phyloP scores from a whole-genome alignment of 176 grass and related monocot genomes.

The Pontederia paniculata region DNA sequence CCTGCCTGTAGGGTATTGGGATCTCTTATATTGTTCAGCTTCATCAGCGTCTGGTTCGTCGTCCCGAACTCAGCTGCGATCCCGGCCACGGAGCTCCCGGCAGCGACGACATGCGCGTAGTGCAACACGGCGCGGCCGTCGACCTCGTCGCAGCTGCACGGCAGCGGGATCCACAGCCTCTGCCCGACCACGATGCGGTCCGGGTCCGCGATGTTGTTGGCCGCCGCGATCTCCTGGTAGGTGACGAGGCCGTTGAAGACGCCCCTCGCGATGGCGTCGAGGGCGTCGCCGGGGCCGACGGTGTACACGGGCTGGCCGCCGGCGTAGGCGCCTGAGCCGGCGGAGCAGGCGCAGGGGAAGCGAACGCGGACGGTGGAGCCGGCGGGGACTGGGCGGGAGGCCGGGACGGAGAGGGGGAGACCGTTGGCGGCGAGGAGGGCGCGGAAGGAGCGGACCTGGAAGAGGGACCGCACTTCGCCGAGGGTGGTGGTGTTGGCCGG shows the following conservation, averaged over 20 bases:
- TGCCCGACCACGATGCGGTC: slow-evolving; percentile 35
- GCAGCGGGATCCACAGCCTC: slow-evolving; percentile 80
- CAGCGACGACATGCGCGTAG: slow-evolving; percentile 40
- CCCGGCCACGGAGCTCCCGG: slow-evolving; percentile 33
- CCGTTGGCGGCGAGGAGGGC: slow-evolving; percentile 56
- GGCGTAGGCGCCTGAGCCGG: slow-evolving; percentile 49
- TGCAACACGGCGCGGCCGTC: slow-evolving; percentile 37
- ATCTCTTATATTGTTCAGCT: slow-evolving; percentile 51
- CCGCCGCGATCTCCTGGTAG: slow-evolving; percentile 67
- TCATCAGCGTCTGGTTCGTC: slow-evolving; percentile 34
- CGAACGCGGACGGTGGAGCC: slow-evolving; percentile 41
- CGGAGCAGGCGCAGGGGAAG: slow-evolving; percentile 80
- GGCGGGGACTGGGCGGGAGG: slow-evolving; percentile 21
- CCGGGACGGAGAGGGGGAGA: slow-evolving; percentile 38
- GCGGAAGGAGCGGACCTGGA: slow-evolving; percentile 81
- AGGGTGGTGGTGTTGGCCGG: slow-evolving; percentile 61
- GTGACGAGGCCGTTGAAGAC: slow-evolving; percentile 57
- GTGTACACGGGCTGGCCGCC: slow-evolving; percentile 45
- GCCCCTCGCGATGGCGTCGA: slow-evolving; percentile 44
- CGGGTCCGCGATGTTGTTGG: slow-evolving; percentile 68
- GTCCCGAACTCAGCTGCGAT: slow-evolving; percentile 59
- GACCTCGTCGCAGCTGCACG: slow-evolving; percentile 89
- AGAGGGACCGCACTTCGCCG: slow-evolving; percentile 38
- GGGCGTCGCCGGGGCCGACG: slow-evolving; percentile 40
- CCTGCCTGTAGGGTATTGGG: slow-evolving; percentile 58